Base-by-base conservation (phyloP, 177 flowering plant species). In the Vitis hybrid region DNA sequence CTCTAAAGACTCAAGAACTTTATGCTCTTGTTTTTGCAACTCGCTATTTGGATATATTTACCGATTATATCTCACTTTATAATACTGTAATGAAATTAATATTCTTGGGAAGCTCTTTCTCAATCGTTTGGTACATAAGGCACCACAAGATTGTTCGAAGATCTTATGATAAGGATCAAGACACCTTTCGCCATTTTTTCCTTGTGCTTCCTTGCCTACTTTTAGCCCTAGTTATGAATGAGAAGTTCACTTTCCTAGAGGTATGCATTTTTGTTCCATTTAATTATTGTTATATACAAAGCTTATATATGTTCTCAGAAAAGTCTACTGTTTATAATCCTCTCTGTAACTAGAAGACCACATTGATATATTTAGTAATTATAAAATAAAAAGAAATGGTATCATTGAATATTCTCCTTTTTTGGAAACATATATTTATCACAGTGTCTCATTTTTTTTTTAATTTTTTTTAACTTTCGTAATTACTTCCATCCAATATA, bases 111-210 rank as follows among this genome's bases (percentile, higher is more conserved):
- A 95, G 97, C 79, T 95, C 97, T 13, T 87, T 90, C 77, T 89
- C 95, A 17, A 92, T 95, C 69, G 95, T 95, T 24, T 95, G 97
- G 98, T 95, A 92, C 85, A 95, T 92, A 66, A 80, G 94, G 82
- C 80, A 68, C 72, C 98, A 95, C 88, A 92, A 87, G 85, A 73
- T 90, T 80, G 98, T 95, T 49, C 84, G 90, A 3, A 81, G 97
- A 81, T 89, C 98, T 31, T 95, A 95, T 82, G 97, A 95, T 69
- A 92, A 78, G 74, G 96, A 91, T 56, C 98, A 91, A 73, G 98
- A 95, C 76, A 95, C 97, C 58, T 95, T 95, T 69, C 95, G 97
- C 54, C 97, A 95, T 79, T 72, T 28, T 61, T 86, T 90, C 62
- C 89, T 95, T 75, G 67, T 90, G 51, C 62, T 92, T 15, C 97